Evolutionary conservation across 139 green algal species (phyloP), one percentile per base, ranked within the genome.

Genomic region (Tetraselmis chui): DNA sequence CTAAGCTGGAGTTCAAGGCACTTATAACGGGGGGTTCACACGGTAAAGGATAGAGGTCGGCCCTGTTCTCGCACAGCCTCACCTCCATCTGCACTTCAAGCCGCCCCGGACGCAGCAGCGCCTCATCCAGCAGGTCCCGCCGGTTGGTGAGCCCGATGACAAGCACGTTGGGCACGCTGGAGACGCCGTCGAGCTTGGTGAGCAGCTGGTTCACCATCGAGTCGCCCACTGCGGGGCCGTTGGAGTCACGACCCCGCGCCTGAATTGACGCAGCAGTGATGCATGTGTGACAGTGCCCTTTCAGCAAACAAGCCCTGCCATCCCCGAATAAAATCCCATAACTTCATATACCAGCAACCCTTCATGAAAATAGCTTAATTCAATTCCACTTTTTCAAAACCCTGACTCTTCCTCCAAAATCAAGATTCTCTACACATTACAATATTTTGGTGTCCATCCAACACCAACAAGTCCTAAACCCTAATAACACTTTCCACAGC

Each of bases 61-160:
- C 11, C 45, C 11, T 5, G 18, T 25, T 25, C 11, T 18, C 45
- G 45, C 11, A 18, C 45, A 18, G 18, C 11, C 26, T 22, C 74
- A 88, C 75, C 81, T 88, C 78, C 23, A 88, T 75, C 59, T 87
- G 84, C 22, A 87, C 26, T 29, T 82, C 83, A 28, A 84, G 84
- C 23, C 80, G 75, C 27, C 80, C 80, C 11, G 80, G 84, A 2
- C 80, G 81, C 80, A 89, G 80, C 78, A 89, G 76, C 78, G 86
- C 86, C 23, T 74, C 26, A 59, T 89, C 86, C 31, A 89, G 75
- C 32, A 89, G 82, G 32, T 89, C 86, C 2, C 30, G 75, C n/a
- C 86, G 84, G 78, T 89, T 89, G 28, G 86, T 89, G 58, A 82
- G 82, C 27, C 82, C 86, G 32, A 89, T 83, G 59, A 89, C 80